Base-by-base conservation (phyloP, 495 filamentous ascomycete genomes). In the Pyrenopolyporus hunteri region DNA sequence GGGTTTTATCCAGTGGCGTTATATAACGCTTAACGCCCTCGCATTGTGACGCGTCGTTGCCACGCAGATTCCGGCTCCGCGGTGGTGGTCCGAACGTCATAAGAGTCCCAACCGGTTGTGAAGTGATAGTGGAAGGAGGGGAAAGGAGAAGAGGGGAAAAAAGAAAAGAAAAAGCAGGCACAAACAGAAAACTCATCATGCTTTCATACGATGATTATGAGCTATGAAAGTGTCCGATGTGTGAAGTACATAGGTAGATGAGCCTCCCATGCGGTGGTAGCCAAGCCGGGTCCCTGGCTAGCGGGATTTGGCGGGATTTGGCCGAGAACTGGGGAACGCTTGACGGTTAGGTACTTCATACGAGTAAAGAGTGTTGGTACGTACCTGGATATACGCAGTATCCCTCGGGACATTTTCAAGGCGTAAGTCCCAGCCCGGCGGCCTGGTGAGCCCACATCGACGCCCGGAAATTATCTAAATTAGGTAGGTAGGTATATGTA, bases 381-480 rank as follows among this genome's bases (percentile, higher is more conserved):
- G 6, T 6, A 13, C 6, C 4, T 3, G n/a, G 33, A 6, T 6
- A 39, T 16, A 17, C 13, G 1, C 7, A 8, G 35, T 39, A 39
- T 17, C 13, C 13, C n/a, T 9, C 8, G 16, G 17, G 37, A 39
- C 31, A 20, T 23, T 50, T n/a, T 22, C 16, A 48, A 17, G 39
- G 33, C n/a, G 17, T 47, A 22, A 53, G 53, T 48, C 47, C 35
- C 44, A 50, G 55, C 23, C 47, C 43, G 11, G 43, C 43, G 39
- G 25, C 42, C 28, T 37, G 48, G 48, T 44, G 42, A 64, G 37
- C 22, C 10, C 39, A 49, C 49, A 57, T 51, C 47, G 53, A 58
- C 7, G 29, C 28, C n/a, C 31, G 59, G 58, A 55, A 55, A 61
- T 55, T 61, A 25, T 61, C 43, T 57, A 45, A 11, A 61, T 61